Percentiles rank a stretch among this genome's conserved stretches.
These are phyloP conservation scores for Kuraishia cidri DNA, from an alignment of 805 yeast species.

Conservation along the genomic window DNA sequence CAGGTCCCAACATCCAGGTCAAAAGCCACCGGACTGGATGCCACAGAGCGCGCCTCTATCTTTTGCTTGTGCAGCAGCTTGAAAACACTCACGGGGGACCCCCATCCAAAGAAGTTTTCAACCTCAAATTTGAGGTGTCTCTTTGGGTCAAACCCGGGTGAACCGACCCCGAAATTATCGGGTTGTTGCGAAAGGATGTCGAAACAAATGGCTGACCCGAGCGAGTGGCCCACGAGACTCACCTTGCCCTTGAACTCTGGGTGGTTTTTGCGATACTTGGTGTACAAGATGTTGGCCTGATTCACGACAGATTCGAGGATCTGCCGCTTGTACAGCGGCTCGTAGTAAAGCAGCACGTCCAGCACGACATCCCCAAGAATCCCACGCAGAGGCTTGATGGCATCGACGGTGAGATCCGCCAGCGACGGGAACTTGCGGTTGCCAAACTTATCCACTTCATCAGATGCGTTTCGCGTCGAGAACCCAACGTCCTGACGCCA, in stretches of 20 bases:
- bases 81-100: constrained; percentile 88
- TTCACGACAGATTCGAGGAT: constrained; percentile 54
- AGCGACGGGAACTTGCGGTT: constrained; percentile 47
- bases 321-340: constrained; percentile 52
- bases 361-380: constrained; percentile 80
- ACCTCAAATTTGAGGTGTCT: constrained; percentile 58
- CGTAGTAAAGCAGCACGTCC: constrained; percentile 75
- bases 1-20: constrained; percentile 4
- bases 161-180: constrained; percentile 13
- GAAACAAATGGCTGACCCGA: constrained; percentile 80
- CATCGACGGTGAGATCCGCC: constrained; percentile 66
- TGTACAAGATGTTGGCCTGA: constrained; percentile 57
- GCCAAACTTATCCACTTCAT: constrained; percentile 26
- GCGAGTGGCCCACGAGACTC: constrained; percentile 82
- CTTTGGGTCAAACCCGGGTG: constrained; percentile 19
- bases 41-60: constrained; percentile 33
- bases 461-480: constrained; percentile 31
- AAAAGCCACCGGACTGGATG: neutral
- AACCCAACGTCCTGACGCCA: constrained; percentile 83
- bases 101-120: constrained; percentile 69
- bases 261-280: constrained; percentile 47
- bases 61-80: constrained; percentile 60
- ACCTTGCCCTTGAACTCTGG: constrained; percentile 76
- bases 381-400: constrained; percentile 68
- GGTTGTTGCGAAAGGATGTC: constrained; percentile 58